Evolutionary conservation across 352 stramenopile species (phyloP), one percentile per base, ranked within the genome.

Genomic region (Globisporangium perplexum): DNA sequence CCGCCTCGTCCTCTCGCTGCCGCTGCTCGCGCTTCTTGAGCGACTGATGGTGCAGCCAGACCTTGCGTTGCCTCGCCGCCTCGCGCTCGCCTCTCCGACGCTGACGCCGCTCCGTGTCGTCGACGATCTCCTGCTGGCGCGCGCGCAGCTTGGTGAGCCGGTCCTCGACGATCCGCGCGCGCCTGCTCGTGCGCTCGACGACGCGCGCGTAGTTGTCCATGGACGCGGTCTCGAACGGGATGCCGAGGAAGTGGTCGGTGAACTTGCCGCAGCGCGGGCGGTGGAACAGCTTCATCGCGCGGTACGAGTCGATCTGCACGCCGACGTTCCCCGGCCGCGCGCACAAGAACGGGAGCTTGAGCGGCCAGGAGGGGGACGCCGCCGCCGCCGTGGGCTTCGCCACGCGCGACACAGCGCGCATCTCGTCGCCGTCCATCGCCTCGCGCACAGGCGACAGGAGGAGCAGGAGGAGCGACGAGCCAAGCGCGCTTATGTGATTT

Each of bases 281-380:
- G 24, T 79, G 57, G 55, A 86, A 78, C 41, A 84, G 30, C 30
- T 73, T 74, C 66, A 86, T 81, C 1, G 62, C 54, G 8, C 83
- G 79, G 41, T 83, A 84, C 39, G 83, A 60, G 50, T 90, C 77
- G 53, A 93, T 87, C 65, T 88, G 79, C 18, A 90, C 72, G 39
- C 83, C 79, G 20, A 93, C 72, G 53, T 90, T 93, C 28, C 79
- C 76, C 28, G 79, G 74, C 14, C 76, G 74, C 26, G 79, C 83
- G 28, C 58, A 64, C 18, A 90, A 42, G 39, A 86, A 31, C 44
- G 74, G 79, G 23, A 86, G 66, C 39, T 77, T 80, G 15, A 64
- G 51, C 22, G 23, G 47, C 63, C 63, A 65, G 6, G 53, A 52
- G 17, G 38, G 1, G 7, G 30, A 23, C 5, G 17, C 20, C 11